Percentiles rank a stretch among this genome's conserved stretches.
phyloP scores from a whole-genome alignment of 768 basidiomycete genomes.

The Russula sp. region DNA sequence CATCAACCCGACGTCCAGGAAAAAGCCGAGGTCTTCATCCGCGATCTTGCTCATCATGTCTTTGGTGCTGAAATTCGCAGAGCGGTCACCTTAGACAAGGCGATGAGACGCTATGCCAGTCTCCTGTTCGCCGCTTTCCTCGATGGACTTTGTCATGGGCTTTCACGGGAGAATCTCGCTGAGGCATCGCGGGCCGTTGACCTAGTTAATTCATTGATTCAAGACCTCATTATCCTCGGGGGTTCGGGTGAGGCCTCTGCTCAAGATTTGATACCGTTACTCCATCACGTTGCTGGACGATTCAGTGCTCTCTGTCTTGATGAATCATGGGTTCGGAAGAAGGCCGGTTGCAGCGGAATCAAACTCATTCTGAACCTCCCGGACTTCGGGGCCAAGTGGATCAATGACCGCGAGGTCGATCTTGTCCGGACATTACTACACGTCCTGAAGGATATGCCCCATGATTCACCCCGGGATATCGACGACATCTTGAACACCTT shows the following conservation, averaged over 20 bases:
- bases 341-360: constrained; percentile 84
- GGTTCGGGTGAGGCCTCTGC: constrained; percentile 38
- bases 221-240: constrained; percentile 55
- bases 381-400: constrained; percentile 68
- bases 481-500: constrained; percentile 76
- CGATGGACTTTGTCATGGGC: constrained; percentile 71
- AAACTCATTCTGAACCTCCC: constrained; percentile 68
- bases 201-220: constrained; percentile 54
- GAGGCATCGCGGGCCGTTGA: constrained; percentile 54
- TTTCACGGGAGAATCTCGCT: constrained; percentile 57
- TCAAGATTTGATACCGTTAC: constrained; percentile 54
- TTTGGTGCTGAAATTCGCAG: constrained; percentile 71
- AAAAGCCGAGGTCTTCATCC: constrained; percentile 62
- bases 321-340: constrained; percentile 83
- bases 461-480: constrained; percentile 77
- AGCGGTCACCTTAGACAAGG: constrained; percentile 45
- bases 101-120: constrained; percentile 47
- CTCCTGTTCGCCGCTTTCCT: constrained; percentile 60
- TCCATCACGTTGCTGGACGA: constrained; percentile 77
- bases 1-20: constrained; percentile 61
- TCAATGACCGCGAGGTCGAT: constrained; percentile 81
- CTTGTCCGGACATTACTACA: constrained; percentile 85
- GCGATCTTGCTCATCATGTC: constrained; percentile 59
- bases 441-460: constrained; percentile 89
- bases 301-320: constrained; percentile 86